A percentile compares a stretch with the other conserved stretches of the same genome.
These are phyloP conservation scores for Albophoma yamanashiensis DNA, from an alignment of 2,329 filamentous ascomycete species.

Conservation along the genomic window DNA sequence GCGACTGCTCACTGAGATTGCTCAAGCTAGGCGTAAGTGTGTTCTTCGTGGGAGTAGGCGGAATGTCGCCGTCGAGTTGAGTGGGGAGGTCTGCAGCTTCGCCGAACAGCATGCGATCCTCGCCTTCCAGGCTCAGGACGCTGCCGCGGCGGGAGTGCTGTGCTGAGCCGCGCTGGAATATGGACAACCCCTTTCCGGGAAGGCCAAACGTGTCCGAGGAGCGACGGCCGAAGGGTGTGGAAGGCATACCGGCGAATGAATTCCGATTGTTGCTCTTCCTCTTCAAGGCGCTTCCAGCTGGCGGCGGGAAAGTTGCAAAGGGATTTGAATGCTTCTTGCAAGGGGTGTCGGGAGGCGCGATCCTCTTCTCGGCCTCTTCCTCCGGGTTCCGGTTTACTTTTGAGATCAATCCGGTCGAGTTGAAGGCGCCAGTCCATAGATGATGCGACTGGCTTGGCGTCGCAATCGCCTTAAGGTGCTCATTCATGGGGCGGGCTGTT, in stretches of 20 bases:
- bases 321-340: conserved; percentile 76
- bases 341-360: conserved; percentile 82
- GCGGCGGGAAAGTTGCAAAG: conserved; percentile 55
- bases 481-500: conserved; percentile 15
- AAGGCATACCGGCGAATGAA: conserved; percentile 62
- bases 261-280: conserved; percentile 52
- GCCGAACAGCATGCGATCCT: conserved; percentile 47
- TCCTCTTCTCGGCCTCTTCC: conserved; percentile 47
- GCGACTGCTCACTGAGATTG: conserved; percentile 24
- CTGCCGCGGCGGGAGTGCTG: conserved; percentile 48
- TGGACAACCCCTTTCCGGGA: conserved; percentile 50
- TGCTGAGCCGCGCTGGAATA: conserved; percentile 50
- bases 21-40: conserved; percentile 31
- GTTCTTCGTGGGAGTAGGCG: conserved; percentile 89
- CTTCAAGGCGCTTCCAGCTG: conserved; percentile 50
- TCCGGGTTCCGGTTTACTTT: conserved; percentile 85
- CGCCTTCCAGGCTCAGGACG: conserved; percentile 70
- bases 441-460: conserved; percentile 42
- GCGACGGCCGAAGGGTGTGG: conserved; percentile 64
- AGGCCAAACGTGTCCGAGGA: conserved; percentile 39
- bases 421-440: conserved; percentile 74
- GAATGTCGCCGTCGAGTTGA: conserved; percentile 48
- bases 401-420: conserved; percentile 88
- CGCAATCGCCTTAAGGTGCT: conserved; percentile 18
- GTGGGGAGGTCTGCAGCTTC: conserved; percentile 16